These are phyloP conservation scores for Dendrostoma leiphaemia DNA, from an alignment of 2,329 filamentous ascomycete species.

Conservation along the genomic window DNA sequence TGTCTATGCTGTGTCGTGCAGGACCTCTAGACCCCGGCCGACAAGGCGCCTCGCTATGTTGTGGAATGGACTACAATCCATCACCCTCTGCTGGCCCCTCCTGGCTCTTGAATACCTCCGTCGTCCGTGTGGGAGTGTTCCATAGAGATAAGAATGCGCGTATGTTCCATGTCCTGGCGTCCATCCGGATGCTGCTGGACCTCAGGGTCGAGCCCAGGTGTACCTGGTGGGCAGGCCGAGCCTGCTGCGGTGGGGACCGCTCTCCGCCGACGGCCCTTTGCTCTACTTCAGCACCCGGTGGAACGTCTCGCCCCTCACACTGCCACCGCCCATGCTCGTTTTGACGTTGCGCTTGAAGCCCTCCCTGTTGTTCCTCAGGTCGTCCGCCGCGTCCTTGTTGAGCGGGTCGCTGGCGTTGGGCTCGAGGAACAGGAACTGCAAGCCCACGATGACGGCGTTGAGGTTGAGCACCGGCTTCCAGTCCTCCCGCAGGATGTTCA, in stretches of 20 bases:
- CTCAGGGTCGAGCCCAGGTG: too few species aligned
- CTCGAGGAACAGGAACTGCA: conserved; percentile 97
- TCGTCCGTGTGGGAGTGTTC: background rate
- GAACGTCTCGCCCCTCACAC: conserved; percentile 69
- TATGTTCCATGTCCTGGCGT: background rate
- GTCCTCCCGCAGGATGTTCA: conserved; percentile 96
- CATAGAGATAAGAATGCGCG: background rate
- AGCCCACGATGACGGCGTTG: conserved; percentile 91
- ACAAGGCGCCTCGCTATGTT: conserved; percentile 12
- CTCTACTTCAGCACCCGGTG: conserved; percentile 72
- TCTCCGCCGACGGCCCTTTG: too few species aligned
- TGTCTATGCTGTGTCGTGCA: conserved; percentile 2
- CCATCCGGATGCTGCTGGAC: too few species aligned
- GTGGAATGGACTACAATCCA: background rate
- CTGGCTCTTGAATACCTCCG: background rate
- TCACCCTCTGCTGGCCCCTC: background rate
- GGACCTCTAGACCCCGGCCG: background rate
- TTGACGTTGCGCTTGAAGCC: conserved; percentile 90
- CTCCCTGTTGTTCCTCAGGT: conserved; percentile 81
- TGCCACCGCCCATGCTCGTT: conserved; percentile 76
- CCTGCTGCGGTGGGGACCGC: too few species aligned
- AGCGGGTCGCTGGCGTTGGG: conserved; percentile 96
- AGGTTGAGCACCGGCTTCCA: conserved; percentile 98
- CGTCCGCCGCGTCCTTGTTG: conserved; percentile 96
- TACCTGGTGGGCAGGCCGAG: too few species aligned